phyloP scores from a whole-genome alignment of 2,329 filamentous ascomycete genomes.

The Rutstroemia sydowiana region DNA sequence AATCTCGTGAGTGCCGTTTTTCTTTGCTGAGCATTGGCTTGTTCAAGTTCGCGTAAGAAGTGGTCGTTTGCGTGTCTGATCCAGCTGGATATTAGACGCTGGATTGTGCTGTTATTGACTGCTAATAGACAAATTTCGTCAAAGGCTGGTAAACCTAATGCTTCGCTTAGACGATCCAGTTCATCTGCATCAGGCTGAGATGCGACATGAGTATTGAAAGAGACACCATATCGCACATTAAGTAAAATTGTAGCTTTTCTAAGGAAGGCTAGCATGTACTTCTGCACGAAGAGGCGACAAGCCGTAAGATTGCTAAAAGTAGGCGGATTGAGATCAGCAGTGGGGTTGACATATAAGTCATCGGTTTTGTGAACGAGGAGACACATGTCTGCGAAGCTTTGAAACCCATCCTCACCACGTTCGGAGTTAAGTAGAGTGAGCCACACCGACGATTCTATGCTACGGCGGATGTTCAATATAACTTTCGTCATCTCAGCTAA shows the following conservation, averaged over 20 bases:
- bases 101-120: conserved; percentile 32
- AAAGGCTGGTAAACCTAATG: conserved; percentile 68
- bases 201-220: conserved; percentile 67
- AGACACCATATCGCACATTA: conserved; percentile 80
- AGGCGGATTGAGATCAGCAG: conserved; percentile 47
- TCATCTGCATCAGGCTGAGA: conserved; percentile 63
- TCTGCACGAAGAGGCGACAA: conserved; percentile 58
- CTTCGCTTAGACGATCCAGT: conserved; percentile 70
- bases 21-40: neutral
- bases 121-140: conserved; percentile 56
- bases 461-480: conserved; percentile 50
- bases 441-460: conserved; percentile 45
- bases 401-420: neutral
- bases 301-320: conserved; percentile 45
- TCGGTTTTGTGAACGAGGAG: conserved; percentile 14
- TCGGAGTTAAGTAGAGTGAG: conserved; percentile 26
- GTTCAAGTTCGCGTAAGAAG: neutral
- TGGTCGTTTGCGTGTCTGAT: conserved; percentile 36
- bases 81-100: conserved; percentile 58
- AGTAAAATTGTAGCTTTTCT: conserved; percentile 79
- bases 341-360: conserved; percentile 22
- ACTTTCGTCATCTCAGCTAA: conserved; percentile 86
- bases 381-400: conserved; percentile 24
- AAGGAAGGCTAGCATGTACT: conserved; percentile 84
- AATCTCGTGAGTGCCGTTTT: neutral